These are phyloP conservation scores for Xylaria sp. DNA, from an alignment of 495 filamentous ascomycete genomes.

Conservation along the genomic window DNA sequence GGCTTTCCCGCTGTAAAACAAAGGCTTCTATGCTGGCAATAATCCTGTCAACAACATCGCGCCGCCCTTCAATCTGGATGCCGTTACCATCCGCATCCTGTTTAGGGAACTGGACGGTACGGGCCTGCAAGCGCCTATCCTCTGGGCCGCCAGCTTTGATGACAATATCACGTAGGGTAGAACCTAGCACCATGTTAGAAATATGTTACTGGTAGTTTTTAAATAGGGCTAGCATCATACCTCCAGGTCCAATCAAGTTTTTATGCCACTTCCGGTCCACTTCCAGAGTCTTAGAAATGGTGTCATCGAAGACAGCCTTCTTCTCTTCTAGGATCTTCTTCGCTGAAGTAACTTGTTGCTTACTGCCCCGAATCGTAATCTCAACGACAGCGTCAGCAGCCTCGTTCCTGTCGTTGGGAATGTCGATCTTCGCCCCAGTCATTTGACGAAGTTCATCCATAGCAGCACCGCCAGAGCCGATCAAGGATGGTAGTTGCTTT, in stretches of 20 bases:
- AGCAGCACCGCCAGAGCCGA: conserved; percentile 85
- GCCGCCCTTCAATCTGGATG: conserved; percentile 85
- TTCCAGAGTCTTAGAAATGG: conserved; percentile 78
- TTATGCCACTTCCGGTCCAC: conserved; percentile 93
- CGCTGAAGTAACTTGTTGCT: conserved; percentile 85
- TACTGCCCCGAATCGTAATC: conserved; percentile 89
- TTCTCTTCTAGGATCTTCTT: conserved; percentile 88
- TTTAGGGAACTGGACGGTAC: conserved; percentile 89
- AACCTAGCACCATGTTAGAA: conserved; percentile 65
- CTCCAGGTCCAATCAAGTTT: conserved; percentile 84
- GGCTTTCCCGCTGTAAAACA: conserved; percentile 78
- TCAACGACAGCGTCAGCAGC: conserved; percentile 71
- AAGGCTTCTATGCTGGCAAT: conserved; percentile 78
- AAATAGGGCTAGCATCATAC: conserved; percentile 53
- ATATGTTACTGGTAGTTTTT: conserved; percentile 15
- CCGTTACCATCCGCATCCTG: conserved; percentile 78
- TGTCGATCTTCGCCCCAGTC: conserved; percentile 87
- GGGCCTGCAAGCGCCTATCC: conserved; percentile 77
- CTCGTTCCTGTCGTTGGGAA: conserved; percentile 70
- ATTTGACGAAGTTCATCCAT: conserved; percentile 86
- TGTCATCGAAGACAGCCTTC: conserved; percentile 83
- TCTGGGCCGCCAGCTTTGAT: conserved; percentile 86
- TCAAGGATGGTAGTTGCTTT: conserved; percentile 85
- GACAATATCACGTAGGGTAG: conserved; percentile 86
- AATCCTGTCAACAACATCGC: conserved; percentile 86